phyloP scores from a whole-genome alignment of 345 rosid genomes.

The Barbarea vulgaris region DNA sequence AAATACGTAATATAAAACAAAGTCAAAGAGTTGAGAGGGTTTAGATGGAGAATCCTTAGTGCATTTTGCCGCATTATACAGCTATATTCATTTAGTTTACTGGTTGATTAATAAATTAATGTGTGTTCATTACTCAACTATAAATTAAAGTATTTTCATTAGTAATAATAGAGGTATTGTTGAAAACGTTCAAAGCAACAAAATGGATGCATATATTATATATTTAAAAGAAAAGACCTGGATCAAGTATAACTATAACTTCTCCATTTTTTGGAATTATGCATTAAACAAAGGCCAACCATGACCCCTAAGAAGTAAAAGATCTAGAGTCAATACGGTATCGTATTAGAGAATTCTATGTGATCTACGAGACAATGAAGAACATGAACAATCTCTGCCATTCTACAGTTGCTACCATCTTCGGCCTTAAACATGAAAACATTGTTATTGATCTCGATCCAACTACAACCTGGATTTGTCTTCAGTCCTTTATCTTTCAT shows the following conservation, averaged over 20 bases:
- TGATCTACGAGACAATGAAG: constrained; percentile 58
- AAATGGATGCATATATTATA: neutral
- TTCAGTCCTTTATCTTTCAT: constrained; percentile 81
- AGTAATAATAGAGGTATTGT: neutral
- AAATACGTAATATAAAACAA: neutral
- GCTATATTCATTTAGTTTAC: constrained; percentile 1
- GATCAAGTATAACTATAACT: neutral
- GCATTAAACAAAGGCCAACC: neutral
- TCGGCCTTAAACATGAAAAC: constrained; percentile 73
- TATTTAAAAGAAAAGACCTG: neutral
- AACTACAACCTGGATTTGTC: constrained; percentile 78
- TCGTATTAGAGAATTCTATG: constrained; percentile 25
- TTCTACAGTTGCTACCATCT: constrained; percentile 51
- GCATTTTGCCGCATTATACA: constrained; percentile 11
- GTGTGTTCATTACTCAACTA: neutral
- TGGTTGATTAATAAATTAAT: neutral
- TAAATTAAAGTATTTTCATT: neutral
- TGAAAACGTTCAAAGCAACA: neutral
- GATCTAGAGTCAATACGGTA: neutral
- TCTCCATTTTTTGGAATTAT: neutral
- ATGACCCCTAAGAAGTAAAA: neutral
- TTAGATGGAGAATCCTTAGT: constrained; percentile 5
- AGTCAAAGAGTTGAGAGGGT: constrained; percentile 20
- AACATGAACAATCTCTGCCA: constrained; percentile 47
- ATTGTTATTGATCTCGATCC: constrained; percentile 77